A percentile compares a stretch with the other conserved stretches of the same genome.
phyloP scores from a whole-genome alignment of 1,284 basidiomycete genomes.

The Hemileccinum hortonii region DNA sequence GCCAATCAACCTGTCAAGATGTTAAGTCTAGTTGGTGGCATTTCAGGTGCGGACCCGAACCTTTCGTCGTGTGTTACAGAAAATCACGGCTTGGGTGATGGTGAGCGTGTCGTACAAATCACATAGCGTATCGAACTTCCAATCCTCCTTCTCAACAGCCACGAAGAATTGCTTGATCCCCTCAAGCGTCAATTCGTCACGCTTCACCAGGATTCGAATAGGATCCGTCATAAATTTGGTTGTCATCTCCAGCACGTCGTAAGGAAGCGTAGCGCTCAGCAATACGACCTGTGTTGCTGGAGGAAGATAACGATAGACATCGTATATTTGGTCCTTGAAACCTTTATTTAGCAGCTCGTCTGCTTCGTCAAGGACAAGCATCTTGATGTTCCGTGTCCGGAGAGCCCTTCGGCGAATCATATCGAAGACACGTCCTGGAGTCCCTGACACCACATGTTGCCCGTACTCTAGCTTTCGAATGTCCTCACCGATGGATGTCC shows the following conservation, averaged over 20 bases:
- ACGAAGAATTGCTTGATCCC: constrained; percentile 99
- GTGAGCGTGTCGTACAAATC: constrained; percentile 98
- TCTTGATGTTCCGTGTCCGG: constrained; percentile 98
- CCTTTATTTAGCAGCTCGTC: constrained; percentile 98
- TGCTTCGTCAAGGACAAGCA: constrained; percentile 98
- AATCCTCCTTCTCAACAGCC: constrained; percentile 99
- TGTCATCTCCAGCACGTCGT: constrained; percentile 99
- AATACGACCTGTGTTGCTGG: constrained; percentile 98
- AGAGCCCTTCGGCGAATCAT: constrained; percentile 97
- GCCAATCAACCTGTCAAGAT: constrained; percentile 85
- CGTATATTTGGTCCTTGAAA: constrained; percentile 99
- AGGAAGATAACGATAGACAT: constrained; percentile 97
- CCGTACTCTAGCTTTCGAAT: constrained; percentile 98
- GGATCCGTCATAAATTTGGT: constrained; percentile 99
- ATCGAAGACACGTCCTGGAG: constrained; percentile 98
- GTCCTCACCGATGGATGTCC: constrained; percentile 96
- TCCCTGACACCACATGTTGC: constrained; percentile 96
- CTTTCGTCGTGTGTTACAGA: constrained; percentile 99
- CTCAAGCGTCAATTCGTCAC: constrained; percentile 98
- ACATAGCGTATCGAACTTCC: constrained; percentile 99
- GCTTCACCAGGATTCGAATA: constrained; percentile 98
- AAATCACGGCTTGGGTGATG: constrained; percentile 99
- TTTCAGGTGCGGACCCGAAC: constrained; percentile 39
- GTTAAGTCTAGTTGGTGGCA: constrained; percentile 13
- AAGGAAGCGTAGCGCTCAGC: constrained; percentile 92